These are phyloP conservation scores for Dactylellina leptospora DNA, from an alignment of 2,329 filamentous ascomycete genomes.

Conservation along the genomic window DNA sequence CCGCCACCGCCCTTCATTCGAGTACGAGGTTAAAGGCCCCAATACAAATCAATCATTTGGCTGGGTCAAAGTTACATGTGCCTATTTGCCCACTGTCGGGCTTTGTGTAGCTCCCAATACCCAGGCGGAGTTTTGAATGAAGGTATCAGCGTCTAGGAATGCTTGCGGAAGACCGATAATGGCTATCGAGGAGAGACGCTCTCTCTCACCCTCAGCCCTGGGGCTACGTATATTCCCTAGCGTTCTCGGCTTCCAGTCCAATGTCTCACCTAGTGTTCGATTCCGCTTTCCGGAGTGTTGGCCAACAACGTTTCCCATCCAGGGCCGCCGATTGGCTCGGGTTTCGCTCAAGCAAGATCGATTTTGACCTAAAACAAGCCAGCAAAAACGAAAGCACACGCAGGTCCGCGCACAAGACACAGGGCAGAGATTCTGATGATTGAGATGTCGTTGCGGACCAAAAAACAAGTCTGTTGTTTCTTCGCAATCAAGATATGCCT, in stretches of 20 bases:
- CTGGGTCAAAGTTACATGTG: too few species aligned
- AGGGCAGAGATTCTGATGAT: not conserved
- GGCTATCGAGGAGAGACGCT: not conserved
- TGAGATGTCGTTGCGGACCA: not conserved
- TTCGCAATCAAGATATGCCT: not conserved
- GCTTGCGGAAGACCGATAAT: constrained; percentile 5
- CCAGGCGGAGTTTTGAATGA: too few species aligned
- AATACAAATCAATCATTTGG: too few species aligned
- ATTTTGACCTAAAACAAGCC: constrained; percentile 14
- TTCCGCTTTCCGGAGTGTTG: constrained; percentile 44
- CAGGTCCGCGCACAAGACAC: not conserved
- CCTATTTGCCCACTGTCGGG: too few species aligned
- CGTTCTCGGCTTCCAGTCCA: constrained; percentile 15
- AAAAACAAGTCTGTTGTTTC: not conserved
- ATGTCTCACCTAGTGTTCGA: constrained; percentile 20
- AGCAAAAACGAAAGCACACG: constrained; percentile 17
- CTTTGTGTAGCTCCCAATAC: too few species aligned
- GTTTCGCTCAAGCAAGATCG: constrained; percentile 7
- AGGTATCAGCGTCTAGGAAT: too few species aligned
- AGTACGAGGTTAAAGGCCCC: too few species aligned
- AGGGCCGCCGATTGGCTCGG: constrained; percentile 41
- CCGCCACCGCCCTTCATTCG: constrained; percentile 7
- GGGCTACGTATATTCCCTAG: not conserved
- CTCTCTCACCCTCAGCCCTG: constrained; percentile 22
- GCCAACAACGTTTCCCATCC: constrained; percentile 43